Percentiles rank a stretch among this genome's conserved stretches.
Evolutionary conservation across 2,329 filamentous ascomycete species (phyloP).

Genomic region (Aspergillus sp.): DNA sequence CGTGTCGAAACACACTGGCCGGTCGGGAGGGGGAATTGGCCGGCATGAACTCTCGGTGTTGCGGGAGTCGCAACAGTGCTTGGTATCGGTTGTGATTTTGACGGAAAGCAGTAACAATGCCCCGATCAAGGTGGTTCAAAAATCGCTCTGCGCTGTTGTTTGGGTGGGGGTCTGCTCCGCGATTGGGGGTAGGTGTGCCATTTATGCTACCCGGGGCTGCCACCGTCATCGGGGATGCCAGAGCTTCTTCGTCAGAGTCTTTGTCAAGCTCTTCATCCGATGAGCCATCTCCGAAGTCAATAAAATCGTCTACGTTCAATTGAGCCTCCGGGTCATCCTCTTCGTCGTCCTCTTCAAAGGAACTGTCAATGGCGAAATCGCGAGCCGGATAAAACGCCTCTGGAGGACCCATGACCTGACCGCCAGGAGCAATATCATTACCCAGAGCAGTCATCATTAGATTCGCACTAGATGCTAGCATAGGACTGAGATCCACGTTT

Average conservation of each 20-base stretch:
- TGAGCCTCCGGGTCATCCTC: constrained; percentile 66
- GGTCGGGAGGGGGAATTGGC: constrained; percentile 44
- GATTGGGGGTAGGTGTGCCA: constrained; percentile 38
- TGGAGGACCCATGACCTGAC: constrained; percentile 68
- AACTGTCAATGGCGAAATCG: constrained; percentile 56
- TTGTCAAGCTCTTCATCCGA: constrained; percentile 63
- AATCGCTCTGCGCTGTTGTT: constrained; percentile 50
- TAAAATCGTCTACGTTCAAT: constrained; percentile 68
- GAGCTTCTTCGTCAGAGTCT: constrained; percentile 46
- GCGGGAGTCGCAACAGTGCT: constrained; percentile 49
- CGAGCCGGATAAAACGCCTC: constrained; percentile 74
- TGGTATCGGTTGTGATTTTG: constrained; percentile 54
- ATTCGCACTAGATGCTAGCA: constrained; percentile 67
- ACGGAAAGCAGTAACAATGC: constrained; percentile 77
- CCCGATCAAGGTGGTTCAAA: constrained; percentile 67
- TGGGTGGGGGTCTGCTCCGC: constrained; percentile 30
- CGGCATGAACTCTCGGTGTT: constrained; percentile 47
- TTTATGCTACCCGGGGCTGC: constrained; percentile 37
- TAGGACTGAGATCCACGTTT: constrained; percentile 48
- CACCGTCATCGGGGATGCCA: constrained; percentile 47
- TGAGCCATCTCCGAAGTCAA: constrained; percentile 63
- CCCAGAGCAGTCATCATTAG: constrained; percentile 76
- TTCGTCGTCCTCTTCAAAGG: constrained; percentile 61
- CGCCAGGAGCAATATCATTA: constrained; percentile 49
- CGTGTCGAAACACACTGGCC: constrained; percentile 45